Evolutionary conservation across 2,329 filamentous ascomycete genomes (phyloP), one percentile per base, ranked within the genome.

Genomic region (Dryadomyces quercus-mongolicae): DNA sequence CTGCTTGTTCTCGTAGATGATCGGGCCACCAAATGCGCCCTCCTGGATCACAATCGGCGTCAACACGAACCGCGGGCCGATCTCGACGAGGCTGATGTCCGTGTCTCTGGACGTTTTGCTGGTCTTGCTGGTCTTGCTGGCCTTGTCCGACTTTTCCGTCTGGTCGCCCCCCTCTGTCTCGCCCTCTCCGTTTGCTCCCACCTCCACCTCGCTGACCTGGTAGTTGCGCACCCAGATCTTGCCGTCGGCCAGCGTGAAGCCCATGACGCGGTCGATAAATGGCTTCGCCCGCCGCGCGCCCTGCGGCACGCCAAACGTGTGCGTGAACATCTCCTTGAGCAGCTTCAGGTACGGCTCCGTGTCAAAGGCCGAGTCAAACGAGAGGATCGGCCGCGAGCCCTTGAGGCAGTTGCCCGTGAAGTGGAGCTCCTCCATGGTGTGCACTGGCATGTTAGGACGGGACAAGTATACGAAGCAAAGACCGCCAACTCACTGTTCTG

Each of bases 1-100:
- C 68, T 95, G 86, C 76, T 89, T 93, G 74, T 97, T 97, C 75
- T 97, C 89, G 72, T 95, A 98, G 65, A 98, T 94, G 60, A 97
- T 89, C 3, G 93, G 92, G 0, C 93, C 93, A 53, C 92, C 92
- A 62, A 98, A 97, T 57, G 87, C 91, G 46, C 89, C 90, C 68
- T 98, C 93, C 62, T 95, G 83, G 61, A 97, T 95, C 55, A 97
- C 84, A 60, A 96, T 96, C 1, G 93, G 92, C 25, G 90, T 96
- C 51, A 96, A 74, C 34, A 96, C 90, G 62, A 96, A 92, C 48
- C 93, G 81, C 0, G 93, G 93, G 0, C 93, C 93, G 58, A 98
- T 95, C 70, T 98, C 93, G 1, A 96, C 82, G 22, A 98, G 77
- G 56, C 78, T 86, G 58, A 97, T 74, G 60, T 94, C 86, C 6